Conservation (phyloP, 2,329 filamentous ascomycete genomes). For the Zymoseptoria ardabiliae region DNA sequence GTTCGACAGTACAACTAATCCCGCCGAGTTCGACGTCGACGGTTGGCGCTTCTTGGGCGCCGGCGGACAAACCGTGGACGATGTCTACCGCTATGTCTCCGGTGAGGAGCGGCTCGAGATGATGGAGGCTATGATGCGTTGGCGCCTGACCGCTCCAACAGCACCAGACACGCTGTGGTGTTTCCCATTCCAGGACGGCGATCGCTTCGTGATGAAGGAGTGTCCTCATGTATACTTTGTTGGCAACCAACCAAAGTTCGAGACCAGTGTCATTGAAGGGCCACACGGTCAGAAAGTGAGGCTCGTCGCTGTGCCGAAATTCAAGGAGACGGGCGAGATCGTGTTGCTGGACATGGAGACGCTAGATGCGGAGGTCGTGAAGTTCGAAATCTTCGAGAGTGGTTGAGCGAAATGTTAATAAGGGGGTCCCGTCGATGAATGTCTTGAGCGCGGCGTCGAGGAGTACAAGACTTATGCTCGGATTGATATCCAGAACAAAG, state of each 20-base stretch:
- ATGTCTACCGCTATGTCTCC: slow-evolving; percentile 79
- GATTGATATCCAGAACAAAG: not conserved
- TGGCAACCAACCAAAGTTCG: slow-evolving; percentile 49
- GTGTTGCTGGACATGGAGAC: slow-evolving; percentile 82
- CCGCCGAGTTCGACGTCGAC: slow-evolving; percentile 83
- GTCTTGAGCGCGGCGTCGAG: not conserved
- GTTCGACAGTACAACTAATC: slow-evolving; percentile 87
- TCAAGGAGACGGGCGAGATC: slow-evolving; percentile 68
- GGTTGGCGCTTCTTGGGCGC: slow-evolving; percentile 83
- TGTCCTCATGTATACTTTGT: slow-evolving; percentile 91
- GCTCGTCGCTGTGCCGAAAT: slow-evolving; percentile 76
- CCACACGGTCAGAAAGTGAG: slow-evolving; percentile 59
- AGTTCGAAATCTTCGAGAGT: slow-evolving; percentile 40
- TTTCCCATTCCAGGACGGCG: slow-evolving; percentile 90
- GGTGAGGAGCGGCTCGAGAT: slow-evolving; percentile 71
- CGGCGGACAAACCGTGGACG: slow-evolving; percentile 86
- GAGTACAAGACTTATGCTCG: not conserved
- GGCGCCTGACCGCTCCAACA: slow-evolving; percentile 85
- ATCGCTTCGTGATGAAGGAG: slow-evolving; percentile 77
- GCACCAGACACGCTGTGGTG: slow-evolving; percentile 95
- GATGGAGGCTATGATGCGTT: slow-evolving; percentile 91
- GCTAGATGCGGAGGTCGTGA: slow-evolving; percentile 66
- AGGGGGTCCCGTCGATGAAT: not conserved
- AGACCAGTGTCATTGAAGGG: slow-evolving; percentile 52
- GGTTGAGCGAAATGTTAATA: not conserved